Evolutionary conservation across 805 yeast species (phyloP).

Genomic region (Candida insectorum): DNA sequence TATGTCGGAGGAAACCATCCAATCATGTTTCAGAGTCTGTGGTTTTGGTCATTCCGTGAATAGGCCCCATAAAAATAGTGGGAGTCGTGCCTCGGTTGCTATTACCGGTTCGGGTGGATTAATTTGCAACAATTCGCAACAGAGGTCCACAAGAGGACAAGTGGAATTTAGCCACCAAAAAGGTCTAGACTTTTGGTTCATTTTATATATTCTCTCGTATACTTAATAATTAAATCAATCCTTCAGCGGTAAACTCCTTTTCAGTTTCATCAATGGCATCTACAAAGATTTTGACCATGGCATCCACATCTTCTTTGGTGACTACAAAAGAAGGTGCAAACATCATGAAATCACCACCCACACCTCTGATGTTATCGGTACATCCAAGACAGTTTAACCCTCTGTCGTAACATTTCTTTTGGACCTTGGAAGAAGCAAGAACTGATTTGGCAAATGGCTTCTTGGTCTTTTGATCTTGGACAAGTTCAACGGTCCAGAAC

Average conservation of each 20-base stretch:
- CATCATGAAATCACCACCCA: slow-evolving; percentile 42
- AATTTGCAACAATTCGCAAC: no score
- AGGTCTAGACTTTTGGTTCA: no score
- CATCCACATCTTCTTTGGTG: slow-evolving; percentile 33
- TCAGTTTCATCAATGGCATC: slow-evolving; percentile 40
- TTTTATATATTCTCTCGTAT: no score
- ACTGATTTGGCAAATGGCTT: slow-evolving; percentile 39
- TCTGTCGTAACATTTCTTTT: slow-evolving; percentile 34
- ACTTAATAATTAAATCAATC: not conserved
- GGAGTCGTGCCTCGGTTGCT: no score
- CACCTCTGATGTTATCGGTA: slow-evolving; percentile 30
- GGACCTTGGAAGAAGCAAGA: slow-evolving; percentile 32
- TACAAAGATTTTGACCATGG: slow-evolving; percentile 32
- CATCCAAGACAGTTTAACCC: slow-evolving; percentile 49
- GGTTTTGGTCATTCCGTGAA: no score
- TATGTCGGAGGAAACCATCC: no score
- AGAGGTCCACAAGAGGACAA: no score
- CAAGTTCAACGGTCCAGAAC: slow-evolving; percentile 57
- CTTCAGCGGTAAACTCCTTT: slow-evolving; percentile 13
- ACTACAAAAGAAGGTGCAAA: slow-evolving; percentile 45
- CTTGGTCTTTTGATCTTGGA: slow-evolving; percentile 49
- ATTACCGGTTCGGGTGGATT: no score
- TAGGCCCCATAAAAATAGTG: no score
- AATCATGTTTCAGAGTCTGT: no score
- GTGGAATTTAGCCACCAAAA: no score